These are phyloP conservation scores for Eutypella sp. DNA, from an alignment of 2,329 filamentous ascomycete species.

Conservation along the genomic window DNA sequence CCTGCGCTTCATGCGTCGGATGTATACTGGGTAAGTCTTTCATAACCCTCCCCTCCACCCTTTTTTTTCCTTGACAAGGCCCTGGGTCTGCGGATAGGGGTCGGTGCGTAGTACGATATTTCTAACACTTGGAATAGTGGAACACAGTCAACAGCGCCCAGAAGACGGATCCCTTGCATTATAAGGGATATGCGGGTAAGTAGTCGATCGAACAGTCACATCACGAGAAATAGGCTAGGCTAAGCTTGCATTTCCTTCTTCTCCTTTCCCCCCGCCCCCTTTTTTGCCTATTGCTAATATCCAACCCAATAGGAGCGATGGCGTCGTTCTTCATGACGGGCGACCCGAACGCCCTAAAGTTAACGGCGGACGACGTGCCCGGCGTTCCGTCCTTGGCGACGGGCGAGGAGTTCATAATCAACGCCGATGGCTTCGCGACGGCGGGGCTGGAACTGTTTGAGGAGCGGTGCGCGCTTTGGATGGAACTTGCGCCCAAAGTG, in stretches of 20 bases:
- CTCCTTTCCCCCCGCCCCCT: no score
- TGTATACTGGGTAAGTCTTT: conserved; percentile 43
- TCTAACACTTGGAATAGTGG: no score
- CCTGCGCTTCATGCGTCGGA: conserved; percentile 57
- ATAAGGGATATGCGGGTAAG: conserved; percentile 42
- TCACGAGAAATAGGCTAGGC: not conserved
- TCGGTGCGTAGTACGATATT: no score
- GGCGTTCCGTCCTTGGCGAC: conserved; percentile 40
- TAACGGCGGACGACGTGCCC: conserved; percentile 38
- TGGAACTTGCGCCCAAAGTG: conserved; percentile 37
- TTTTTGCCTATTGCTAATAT: no score
- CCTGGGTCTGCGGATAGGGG: no score
- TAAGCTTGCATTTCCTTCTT: no score
- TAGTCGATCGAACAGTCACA: no score
- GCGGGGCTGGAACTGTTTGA: conserved; percentile 34
- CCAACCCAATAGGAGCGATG: conserved; percentile 48
- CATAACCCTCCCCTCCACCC: not conserved
- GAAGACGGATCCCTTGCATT: conserved; percentile 45
- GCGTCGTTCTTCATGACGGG: conserved; percentile 56
- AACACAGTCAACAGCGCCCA: conserved; percentile 50
- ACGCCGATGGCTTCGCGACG: conserved; percentile 37
- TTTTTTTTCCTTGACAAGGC: conserved; percentile 4
- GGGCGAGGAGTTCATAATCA: conserved; percentile 47
- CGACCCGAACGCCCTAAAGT: conserved; percentile 52
- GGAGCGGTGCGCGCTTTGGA: conserved; percentile 51